A percentile compares a stretch with the other conserved stretches of the same genome.
Conservation (phyloP, 805 yeast genomes). For the Cyberlindnera japonica region DNA sequence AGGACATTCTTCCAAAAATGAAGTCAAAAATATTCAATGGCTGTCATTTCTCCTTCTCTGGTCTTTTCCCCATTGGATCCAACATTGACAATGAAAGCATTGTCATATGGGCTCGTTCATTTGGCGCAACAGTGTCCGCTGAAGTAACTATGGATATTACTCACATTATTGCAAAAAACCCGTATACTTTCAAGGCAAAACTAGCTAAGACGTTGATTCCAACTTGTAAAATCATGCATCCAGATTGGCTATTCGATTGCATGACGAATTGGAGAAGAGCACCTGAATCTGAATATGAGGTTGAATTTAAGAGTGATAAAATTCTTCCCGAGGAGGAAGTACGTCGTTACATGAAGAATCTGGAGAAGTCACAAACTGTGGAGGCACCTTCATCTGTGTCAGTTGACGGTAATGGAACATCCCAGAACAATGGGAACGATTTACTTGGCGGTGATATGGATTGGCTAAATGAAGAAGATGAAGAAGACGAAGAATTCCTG, state of each 20-base stretch:
- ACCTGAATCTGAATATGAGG: slow-evolving; percentile 59
- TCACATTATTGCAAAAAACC: slow-evolving; percentile 79
- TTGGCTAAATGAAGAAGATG: slow-evolving; percentile 37
- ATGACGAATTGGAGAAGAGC: slow-evolving; percentile 73
- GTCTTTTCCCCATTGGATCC: slow-evolving; percentile 83
- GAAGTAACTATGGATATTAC: slow-evolving; percentile 74
- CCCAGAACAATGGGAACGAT: slow-evolving; percentile 41
- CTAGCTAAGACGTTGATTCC: slow-evolving; percentile 64
- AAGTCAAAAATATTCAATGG: slow-evolving; percentile 66
- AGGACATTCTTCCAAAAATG: slow-evolving; percentile 69
- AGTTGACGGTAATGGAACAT: too few relatives aligned
- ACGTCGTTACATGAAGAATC: slow-evolving; percentile 29
- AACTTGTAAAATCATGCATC: slow-evolving; percentile 71
- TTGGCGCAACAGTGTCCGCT: slow-evolving; percentile 81
- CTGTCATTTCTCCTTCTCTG: slow-evolving; percentile 74
- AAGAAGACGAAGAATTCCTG: slow-evolving; percentile 36
- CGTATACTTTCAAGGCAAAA: slow-evolving; percentile 80
- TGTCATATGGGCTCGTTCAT: slow-evolving; percentile 86
- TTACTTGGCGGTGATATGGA: slow-evolving; percentile 30
- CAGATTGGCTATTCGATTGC: slow-evolving; percentile 90
- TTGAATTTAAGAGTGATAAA: slow-evolving; percentile 48
- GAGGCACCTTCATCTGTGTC: too few relatives aligned
- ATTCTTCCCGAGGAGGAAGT: slow-evolving; percentile 41
- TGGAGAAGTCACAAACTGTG: slow-evolving; percentile 25
- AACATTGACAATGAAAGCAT: slow-evolving; percentile 74